These are phyloP conservation scores for Daldinia concentrica DNA, from an alignment of 495 filamentous ascomycete species.

Conservation along the genomic window DNA sequence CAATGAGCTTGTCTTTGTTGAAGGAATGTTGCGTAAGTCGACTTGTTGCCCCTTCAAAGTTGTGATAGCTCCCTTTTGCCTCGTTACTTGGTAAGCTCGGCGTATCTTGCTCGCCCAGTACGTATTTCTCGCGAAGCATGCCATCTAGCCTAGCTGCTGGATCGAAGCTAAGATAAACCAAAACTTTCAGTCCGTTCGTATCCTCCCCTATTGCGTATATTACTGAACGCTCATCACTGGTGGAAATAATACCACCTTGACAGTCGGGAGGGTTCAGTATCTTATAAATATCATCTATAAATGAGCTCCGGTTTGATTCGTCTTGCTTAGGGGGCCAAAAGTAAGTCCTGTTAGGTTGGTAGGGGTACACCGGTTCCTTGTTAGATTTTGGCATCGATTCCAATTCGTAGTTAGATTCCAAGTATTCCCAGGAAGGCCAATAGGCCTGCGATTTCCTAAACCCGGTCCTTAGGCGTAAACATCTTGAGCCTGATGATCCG, in stretches of 20 bases:
- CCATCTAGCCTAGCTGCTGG: slow-evolving; percentile 53
- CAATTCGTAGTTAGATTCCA: slow-evolving; percentile 51
- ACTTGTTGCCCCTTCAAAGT: background rate
- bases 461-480: slow-evolving; percentile 63
- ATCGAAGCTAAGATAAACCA: slow-evolving; percentile 74
- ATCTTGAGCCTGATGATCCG: slow-evolving; percentile 49
- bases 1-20: slow-evolving; percentile 10
- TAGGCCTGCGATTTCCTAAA: slow-evolving; percentile 44
- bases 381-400: slow-evolving; percentile 19
- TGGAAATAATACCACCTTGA: slow-evolving; percentile 58
- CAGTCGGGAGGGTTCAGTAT: slow-evolving; percentile 66
- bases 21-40: background rate
- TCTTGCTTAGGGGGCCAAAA: slow-evolving; percentile 69
- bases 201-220: slow-evolving; percentile 61
- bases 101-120: slow-evolving; percentile 33
- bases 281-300: slow-evolving; percentile 57
- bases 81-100: background rate
- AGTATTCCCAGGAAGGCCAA: slow-evolving; percentile 18
- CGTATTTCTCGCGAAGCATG: slow-evolving; percentile 49
- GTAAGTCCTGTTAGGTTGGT: slow-evolving; percentile 58
- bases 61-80: background rate
- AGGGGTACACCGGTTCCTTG: slow-evolving; percentile 43
- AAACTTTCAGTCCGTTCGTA: slow-evolving; percentile 52
- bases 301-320: slow-evolving; percentile 38
- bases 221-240: slow-evolving; percentile 70